phyloP scores from a whole-genome alignment of 2,329 filamentous ascomycete species.

The Gyromitra esculenta region DNA sequence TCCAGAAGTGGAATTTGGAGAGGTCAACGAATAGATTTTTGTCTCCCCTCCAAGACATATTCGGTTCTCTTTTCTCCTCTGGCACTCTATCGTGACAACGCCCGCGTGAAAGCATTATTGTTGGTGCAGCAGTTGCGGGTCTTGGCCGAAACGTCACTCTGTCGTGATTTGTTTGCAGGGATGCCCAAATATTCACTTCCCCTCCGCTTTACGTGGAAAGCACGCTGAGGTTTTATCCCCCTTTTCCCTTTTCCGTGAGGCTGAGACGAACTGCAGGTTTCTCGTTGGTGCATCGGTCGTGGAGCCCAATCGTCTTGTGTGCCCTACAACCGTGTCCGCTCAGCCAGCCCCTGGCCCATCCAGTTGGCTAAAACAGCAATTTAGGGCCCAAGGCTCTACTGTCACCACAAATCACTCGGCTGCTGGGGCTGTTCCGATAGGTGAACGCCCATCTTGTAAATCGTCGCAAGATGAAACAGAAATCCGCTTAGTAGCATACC shows the following conservation, averaged over 20 bases:
- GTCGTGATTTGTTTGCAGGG: neutral
- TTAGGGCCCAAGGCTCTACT: constrained; percentile 5
- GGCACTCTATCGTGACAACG: neutral
- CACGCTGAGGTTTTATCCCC: neutral
- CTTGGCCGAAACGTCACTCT: constrained; percentile 6
- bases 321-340: neutral
- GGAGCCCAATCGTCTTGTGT: neutral
- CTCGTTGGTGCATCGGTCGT: neutral
- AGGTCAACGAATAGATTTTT: too few species aligned
- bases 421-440: neutral
- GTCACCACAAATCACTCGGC: constrained; percentile 33
- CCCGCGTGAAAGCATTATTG: neutral
- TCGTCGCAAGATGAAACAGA: neutral
- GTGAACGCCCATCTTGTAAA: neutral
- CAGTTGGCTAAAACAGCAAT: too few species aligned
- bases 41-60: too few species aligned
- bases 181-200: neutral
- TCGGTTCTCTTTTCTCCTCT: too few species aligned
- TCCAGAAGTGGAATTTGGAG: too few species aligned
- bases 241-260: neutral
- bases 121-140: neutral
- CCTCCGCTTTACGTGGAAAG: neutral
- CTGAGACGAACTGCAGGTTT: neutral
- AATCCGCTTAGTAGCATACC: neutral
- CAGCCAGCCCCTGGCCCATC: too few species aligned